These are phyloP conservation scores for Podila clonocystis DNA, from an alignment of 192 early-diverging fungal species.

Conservation along the genomic window DNA sequence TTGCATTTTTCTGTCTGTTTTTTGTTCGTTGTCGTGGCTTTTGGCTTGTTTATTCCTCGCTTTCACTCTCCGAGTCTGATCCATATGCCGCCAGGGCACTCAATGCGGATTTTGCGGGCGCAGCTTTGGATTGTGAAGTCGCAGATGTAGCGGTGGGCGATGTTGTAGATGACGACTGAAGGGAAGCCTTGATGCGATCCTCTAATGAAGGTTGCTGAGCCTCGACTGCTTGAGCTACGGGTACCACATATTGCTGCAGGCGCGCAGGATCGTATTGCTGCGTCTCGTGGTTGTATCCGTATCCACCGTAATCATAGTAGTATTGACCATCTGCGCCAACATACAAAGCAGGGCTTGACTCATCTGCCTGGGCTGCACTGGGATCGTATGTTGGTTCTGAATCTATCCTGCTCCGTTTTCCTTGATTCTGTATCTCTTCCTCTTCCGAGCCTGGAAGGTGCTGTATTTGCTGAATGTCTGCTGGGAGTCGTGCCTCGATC, in stretches of 20 bases:
- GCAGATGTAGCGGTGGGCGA: not conserved
- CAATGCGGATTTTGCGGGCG: constrained; percentile 27
- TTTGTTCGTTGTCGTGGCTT: not conserved
- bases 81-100: constrained; percentile 55
- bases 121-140: constrained; percentile 6
- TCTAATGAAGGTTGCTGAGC: not conserved
- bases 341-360: constrained; percentile 10
- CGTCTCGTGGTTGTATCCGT: constrained; percentile 43
- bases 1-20: not conserved
- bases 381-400: not conserved
- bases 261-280: constrained; percentile 38
- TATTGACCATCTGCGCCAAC: constrained; percentile 35
- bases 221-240: not conserved
- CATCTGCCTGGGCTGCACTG: not conserved
- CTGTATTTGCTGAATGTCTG: constrained; percentile 37
- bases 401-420: constrained; percentile 5
- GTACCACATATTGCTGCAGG: constrained; percentile 2
- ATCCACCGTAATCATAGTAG: constrained; percentile 47
- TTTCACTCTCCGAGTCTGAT: constrained; percentile 55
- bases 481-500: constrained; percentile 66
- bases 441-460: constrained; percentile 36
- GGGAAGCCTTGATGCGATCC: constrained; percentile 34
- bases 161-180: constrained; percentile 18
- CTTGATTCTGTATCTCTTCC: not conserved
- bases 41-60: constrained; percentile 25